A percentile compares a stretch with the other conserved stretches of the same genome.
phyloP scores from a whole-genome alignment of 805 yeast genomes.

The Candida ficus region DNA sequence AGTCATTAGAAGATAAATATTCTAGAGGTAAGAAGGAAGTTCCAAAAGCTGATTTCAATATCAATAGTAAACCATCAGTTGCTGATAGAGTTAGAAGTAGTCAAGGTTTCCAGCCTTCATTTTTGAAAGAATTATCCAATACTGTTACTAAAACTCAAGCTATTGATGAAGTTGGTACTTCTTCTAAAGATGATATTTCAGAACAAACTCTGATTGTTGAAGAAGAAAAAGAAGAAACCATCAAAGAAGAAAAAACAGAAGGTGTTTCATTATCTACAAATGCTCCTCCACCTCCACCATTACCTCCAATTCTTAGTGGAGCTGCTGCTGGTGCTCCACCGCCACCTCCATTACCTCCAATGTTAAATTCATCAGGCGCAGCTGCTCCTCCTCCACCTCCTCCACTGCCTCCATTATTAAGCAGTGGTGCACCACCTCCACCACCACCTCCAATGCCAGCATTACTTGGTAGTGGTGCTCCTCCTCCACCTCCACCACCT shows the following conservation, averaged over 20 bases:
- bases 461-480: slow-evolving; percentile 18
- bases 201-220: slow-evolving; percentile 3
- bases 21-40: slow-evolving; percentile 37
- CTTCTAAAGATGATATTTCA: not conserved
- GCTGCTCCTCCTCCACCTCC: slow-evolving; percentile 15
- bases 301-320: slow-evolving; percentile 27
- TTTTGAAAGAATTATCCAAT: slow-evolving; percentile 47
- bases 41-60: slow-evolving; percentile 15
- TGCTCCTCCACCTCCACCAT: not conserved
- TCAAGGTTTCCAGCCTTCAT: slow-evolving; percentile 38
- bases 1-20: slow-evolving; percentile 39
- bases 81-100: slow-evolving; percentile 29
- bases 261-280: slow-evolving; percentile 6
- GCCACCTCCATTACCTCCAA: slow-evolving; percentile 31
- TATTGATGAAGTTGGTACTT: slow-evolving; percentile 8
- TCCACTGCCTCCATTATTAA: slow-evolving; percentile 27
- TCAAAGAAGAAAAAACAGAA: not conserved
- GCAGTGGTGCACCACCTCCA: slow-evolving; percentile 25
- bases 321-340: slow-evolving; percentile 7
- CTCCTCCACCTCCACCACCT: slow-evolving; percentile 30
- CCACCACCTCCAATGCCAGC: slow-evolving; percentile 30
- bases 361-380: slow-evolving; percentile 20
- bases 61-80: slow-evolving; percentile 17
- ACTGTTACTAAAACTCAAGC: slow-evolving; percentile 40
- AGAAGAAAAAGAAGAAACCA: not conserved